Evolutionary conservation across 305 asterid species (phyloP), one percentile per base, ranked within the genome.

Genomic region (Fraxinus greggii): DNA sequence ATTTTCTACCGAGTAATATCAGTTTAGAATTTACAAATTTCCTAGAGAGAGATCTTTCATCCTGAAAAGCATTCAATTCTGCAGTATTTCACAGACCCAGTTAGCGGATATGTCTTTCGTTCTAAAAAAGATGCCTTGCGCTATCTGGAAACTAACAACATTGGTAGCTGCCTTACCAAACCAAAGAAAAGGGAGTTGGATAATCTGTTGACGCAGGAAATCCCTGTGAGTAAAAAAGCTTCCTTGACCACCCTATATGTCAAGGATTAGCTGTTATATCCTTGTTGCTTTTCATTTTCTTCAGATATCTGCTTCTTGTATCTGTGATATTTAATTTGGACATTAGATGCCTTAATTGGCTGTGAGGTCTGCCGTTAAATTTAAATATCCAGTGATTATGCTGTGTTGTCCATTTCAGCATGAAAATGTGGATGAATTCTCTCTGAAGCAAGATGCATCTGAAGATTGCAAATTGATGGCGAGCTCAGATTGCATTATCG

Each of bases 51-150:
- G 15, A 33, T 33, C 48, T 74, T 84, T 74, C 54, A 79, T 79
- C 69, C 81, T 77, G 83, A 81, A 81, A 76, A 56, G 72, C 48
- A 7, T n/a, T 77, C 67, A 77, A 51, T 19, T 77, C 65, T 80
- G 63, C 90, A 90, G 93, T 88, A 76, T 33, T 90, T 85, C 83
- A 81, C 77, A 56, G 79, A 81, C 31, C 83, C 83, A 17, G 17
- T 31, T 24, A 75, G 61, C 35, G 79, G 79, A 36, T 81, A 74
- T 26, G 40, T 81, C 19, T 81, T 81, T 36, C 79, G 79, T 48
- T 81, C 83, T 9, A 81, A 74, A 74, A 72, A 72, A 24, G 83
- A 74, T 81, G 83, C 12, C 23, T 29, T 56, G 36, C 79, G 79
- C 42, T 81, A 81, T 74, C 51, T 81, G 75, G 59, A 75, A 81